Evolutionary conservation across 768 basidiomycete species (phyloP).

Genomic region (Agaricus bisporus): DNA sequence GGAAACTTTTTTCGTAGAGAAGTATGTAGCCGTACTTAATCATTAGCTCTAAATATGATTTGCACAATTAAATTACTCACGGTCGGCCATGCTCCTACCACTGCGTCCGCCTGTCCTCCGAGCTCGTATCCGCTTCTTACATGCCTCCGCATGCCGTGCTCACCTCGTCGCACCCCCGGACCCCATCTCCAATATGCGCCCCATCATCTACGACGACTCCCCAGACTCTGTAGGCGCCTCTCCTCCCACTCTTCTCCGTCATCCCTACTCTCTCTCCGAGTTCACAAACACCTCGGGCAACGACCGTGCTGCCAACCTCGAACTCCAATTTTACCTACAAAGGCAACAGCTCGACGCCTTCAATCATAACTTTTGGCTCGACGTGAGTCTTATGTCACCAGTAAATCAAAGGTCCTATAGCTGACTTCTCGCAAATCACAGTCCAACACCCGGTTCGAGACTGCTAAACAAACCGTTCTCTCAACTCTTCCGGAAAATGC

Average conservation of each 20-base stretch:
- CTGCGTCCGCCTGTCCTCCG: background rate
- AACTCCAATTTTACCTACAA: conserved; percentile 66
- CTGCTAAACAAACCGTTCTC: conserved; percentile 55
- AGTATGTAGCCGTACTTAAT: background rate
- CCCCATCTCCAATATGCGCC: conserved; percentile 74
- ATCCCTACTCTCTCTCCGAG: conserved; percentile 78
- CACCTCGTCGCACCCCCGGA: conserved; percentile 65
- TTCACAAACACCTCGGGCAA: conserved; percentile 37
- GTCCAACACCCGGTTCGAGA: conserved; percentile 80
- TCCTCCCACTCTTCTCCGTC: conserved; percentile 31
- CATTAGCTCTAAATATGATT: background rate
- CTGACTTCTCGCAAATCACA: conserved; percentile 21
- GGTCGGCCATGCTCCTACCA: conserved; percentile 2
- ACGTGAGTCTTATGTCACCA: conserved; percentile 44
- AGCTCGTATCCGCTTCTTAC: conserved; percentile 34
- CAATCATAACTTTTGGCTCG: conserved; percentile 76
- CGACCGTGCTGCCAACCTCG: conserved; percentile 33
- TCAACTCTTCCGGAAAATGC: conserved; percentile 46
- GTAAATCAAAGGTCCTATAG: background rate
- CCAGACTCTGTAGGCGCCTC: conserved; percentile 18
- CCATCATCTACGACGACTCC: conserved; percentile 67
- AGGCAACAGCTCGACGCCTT: conserved; percentile 69
- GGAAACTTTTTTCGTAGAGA: conserved; percentile 25
- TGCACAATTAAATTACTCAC: background rate
- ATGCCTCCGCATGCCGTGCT: conserved; percentile 20